Percentiles rank a stretch among this genome's conserved stretches.
These are phyloP conservation scores for Hericium alpestre DNA, from an alignment of 768 basidiomycete genomes.

Conservation along the genomic window DNA sequence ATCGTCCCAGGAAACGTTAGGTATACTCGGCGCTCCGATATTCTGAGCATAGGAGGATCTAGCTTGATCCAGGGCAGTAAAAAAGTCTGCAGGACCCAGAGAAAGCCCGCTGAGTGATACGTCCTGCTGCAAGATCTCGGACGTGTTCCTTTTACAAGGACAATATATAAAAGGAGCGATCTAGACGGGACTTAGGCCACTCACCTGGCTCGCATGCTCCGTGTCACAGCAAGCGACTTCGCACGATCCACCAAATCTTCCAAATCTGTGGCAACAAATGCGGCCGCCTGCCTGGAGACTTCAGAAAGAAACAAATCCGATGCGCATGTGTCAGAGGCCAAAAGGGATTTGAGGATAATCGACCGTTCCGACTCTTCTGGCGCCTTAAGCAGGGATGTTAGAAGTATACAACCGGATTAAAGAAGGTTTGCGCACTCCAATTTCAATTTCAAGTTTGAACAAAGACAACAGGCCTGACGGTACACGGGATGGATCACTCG, in stretches of 20 bases:
- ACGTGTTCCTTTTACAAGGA: not conserved
- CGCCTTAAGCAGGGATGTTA: slow-evolving; percentile 36
- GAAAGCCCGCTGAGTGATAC: slow-evolving; percentile 30
- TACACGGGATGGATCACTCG: slow-evolving; percentile 52
- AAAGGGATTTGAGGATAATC: slow-evolving; percentile 41
- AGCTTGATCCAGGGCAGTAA: slow-evolving; percentile 58
- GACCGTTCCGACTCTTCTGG: slow-evolving; percentile 69
- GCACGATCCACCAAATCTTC: slow-evolving; percentile 56
- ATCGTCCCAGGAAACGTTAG: slow-evolving; percentile 93
- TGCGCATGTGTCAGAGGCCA: slow-evolving; percentile 34
- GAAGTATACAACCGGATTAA: not conserved
- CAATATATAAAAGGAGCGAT: not conserved
- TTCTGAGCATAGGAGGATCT: slow-evolving; percentile 76
- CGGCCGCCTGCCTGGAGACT: slow-evolving; percentile 83
- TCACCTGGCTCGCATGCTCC: slow-evolving; percentile 20
- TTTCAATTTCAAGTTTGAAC: slow-evolving; percentile 78
- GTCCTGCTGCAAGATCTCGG: slow-evolving; percentile 18
- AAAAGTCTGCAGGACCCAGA: slow-evolving; percentile 56
- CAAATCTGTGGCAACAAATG: slow-evolving; percentile 76
- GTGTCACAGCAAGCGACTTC: slow-evolving; percentile 41
- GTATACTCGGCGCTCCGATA: slow-evolving; percentile 96
- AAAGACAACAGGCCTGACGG: slow-evolving; percentile 50
- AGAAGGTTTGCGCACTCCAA: slow-evolving; percentile 42
- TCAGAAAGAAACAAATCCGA: slow-evolving; percentile 69
- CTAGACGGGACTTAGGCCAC: not conserved